These are phyloP conservation scores for Dillenia suffruticosa DNA, from an alignment of 164 flowering plant genomes.

Conservation along the genomic window DNA sequence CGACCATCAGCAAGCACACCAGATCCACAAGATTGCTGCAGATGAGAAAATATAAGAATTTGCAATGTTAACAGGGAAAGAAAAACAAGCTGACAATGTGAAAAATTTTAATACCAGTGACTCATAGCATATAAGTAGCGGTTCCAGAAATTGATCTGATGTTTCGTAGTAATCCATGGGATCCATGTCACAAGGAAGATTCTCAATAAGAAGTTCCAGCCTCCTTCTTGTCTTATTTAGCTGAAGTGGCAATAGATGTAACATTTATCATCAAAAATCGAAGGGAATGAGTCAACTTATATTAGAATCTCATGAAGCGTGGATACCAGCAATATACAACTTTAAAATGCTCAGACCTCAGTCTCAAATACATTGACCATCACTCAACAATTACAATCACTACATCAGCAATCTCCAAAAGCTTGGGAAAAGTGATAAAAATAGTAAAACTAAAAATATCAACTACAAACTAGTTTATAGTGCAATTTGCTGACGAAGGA, in stretches of 20 bases:
- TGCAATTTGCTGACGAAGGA: too few species aligned
- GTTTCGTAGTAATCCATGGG: constrained; percentile 77
- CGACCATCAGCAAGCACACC: constrained; percentile 91
- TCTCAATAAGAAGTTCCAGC: constrained; percentile 83
- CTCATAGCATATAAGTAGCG: constrained; percentile 77
- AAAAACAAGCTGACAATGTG: background rate
- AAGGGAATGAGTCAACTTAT: too few species aligned
- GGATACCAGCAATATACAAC: too few species aligned
- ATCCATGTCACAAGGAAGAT: constrained; percentile 82
- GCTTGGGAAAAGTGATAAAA: too few species aligned
- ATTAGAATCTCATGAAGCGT: too few species aligned
- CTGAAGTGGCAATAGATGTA: constrained; percentile 26
- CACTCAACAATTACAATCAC: too few species aligned
- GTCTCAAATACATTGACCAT: too few species aligned
- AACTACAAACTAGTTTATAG: too few species aligned
- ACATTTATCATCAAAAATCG: background rate
- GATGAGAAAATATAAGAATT: constrained; percentile 2
- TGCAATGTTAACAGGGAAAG: background rate
- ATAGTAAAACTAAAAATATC: too few species aligned
- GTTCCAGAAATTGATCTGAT: constrained; percentile 72
- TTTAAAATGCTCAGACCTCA: too few species aligned
- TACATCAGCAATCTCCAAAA: too few species aligned
- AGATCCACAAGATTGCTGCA: constrained; percentile 88
- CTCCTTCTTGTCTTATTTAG: constrained; percentile 68
- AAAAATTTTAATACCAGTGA: constrained; percentile 58